Evolutionary conservation across 306 rosid species (phyloP).

Genomic region (Styphnolobium japonicum): DNA sequence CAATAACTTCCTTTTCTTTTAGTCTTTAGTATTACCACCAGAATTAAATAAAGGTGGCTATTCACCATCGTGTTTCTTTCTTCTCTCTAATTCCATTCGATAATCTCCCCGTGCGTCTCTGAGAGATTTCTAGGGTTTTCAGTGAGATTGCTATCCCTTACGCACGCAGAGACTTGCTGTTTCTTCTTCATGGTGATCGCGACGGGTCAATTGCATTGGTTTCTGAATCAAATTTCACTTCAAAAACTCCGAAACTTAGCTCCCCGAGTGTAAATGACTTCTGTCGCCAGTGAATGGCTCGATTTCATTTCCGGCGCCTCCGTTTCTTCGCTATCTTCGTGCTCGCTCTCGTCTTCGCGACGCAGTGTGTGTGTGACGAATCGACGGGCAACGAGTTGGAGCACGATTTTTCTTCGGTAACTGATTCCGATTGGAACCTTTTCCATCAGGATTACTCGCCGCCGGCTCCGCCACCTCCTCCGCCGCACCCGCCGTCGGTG

Average conservation of each 20-base stretch:
- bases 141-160: constrained; percentile 12
- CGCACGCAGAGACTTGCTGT: neutral
- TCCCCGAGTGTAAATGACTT: constrained; percentile 63
- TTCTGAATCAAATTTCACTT: constrained; percentile 35
- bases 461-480: constrained; percentile 98
- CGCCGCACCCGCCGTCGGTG: constrained; percentile 92
- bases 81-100: constrained; percentile 29
- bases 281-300: constrained; percentile 77
- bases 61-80: neutral
- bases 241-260: constrained; percentile 22
- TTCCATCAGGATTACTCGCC: constrained; percentile 96
- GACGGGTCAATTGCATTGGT: constrained; percentile 36
- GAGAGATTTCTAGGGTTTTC: constrained; percentile 67
- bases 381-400: constrained; percentile 31
- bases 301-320: constrained; percentile 52
- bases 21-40: constrained; percentile 16
- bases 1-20: neutral
- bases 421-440: constrained; percentile 62
- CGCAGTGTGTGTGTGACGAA: constrained; percentile 17
- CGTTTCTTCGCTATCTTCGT: constrained; percentile 32
- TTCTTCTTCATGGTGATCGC: constrained; percentile 19
- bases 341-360: constrained; percentile 27
- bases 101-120: constrained; percentile 34
- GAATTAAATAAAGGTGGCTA: constrained; percentile 41
- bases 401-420: constrained; percentile 41